Conservation (phyloP, 257 asterid species). For the Cinchona pubescens region DNA sequence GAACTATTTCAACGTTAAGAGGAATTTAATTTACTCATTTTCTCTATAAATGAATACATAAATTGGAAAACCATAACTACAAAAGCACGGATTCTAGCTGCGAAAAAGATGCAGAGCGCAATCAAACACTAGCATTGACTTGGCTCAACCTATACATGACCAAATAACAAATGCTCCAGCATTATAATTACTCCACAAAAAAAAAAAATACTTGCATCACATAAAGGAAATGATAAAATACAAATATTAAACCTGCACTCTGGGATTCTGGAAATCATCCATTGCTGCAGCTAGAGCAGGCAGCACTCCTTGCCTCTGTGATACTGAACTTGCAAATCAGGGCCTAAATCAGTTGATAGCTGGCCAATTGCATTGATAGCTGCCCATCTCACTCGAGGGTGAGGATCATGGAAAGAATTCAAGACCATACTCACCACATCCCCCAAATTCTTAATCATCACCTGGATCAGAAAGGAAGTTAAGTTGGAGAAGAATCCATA, state of each 20-base stretch:
- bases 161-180: neutral
- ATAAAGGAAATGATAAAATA: neutral
- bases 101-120: neutral
- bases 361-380: conserved; percentile 99
- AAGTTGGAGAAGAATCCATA: neutral
- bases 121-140: neutral
- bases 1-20: too few relatives aligned
- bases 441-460: conserved; percentile 81
- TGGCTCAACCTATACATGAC: neutral
- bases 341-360: conserved; percentile 96
- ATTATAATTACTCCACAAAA: neutral
- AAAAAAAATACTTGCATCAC: neutral
- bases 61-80: neutral
- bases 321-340: conserved; percentile 86
- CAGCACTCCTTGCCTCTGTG: conserved; percentile 71
- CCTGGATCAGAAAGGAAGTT: conserved; percentile 38
- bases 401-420: conserved; percentile 91
- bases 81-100: neutral
- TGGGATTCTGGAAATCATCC: conserved; percentile 93
- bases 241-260: conserved; percentile 71
- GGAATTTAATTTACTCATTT: neutral
- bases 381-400: conserved; percentile 98
- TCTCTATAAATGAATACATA: neutral
- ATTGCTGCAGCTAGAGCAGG: conserved; percentile 82
- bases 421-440: conserved; percentile 90